phyloP scores from a whole-genome alignment of 2,329 filamentous ascomycete genomes.

The Pseudocercospora crystallina region DNA sequence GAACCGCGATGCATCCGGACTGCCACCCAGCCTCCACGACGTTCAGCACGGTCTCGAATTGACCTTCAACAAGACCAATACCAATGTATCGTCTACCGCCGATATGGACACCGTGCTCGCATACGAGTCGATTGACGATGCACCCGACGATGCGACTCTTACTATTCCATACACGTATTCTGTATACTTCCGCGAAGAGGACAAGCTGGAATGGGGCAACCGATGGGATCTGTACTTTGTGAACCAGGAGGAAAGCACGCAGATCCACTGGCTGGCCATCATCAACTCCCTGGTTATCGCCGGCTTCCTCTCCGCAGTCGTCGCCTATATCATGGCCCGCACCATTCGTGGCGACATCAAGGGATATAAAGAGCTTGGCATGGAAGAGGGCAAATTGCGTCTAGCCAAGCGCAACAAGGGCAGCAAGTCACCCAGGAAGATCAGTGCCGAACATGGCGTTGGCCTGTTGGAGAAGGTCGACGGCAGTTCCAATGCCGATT shows the following conservation, averaged over 20 bases:
- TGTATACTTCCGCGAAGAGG: slow-evolving; percentile 83
- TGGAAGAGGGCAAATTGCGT: slow-evolving; percentile 66
- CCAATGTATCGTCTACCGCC: slow-evolving; percentile 48
- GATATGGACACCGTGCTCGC: slow-evolving; percentile 56
- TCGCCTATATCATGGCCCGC: slow-evolving; percentile 76
- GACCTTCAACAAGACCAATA: slow-evolving; percentile 63
- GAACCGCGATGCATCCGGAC: slow-evolving; percentile 63
- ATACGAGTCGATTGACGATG: slow-evolving; percentile 52
- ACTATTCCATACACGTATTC: slow-evolving; percentile 85
- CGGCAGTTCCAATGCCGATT: slow-evolving; percentile 52
- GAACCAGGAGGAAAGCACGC: slow-evolving; percentile 77
- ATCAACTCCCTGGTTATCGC: slow-evolving; percentile 84
- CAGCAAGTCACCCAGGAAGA: slow-evolving; percentile 43
- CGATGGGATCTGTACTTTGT: slow-evolving; percentile 90
- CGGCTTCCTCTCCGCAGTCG: slow-evolving; percentile 72
- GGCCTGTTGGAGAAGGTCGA: slow-evolving; percentile 38
- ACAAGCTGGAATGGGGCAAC: slow-evolving; percentile 75
- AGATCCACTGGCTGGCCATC: slow-evolving; percentile 86
- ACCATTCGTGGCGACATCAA: slow-evolving; percentile 79
- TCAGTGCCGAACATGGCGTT: slow-evolving; percentile 50
- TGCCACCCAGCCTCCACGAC: slow-evolving; percentile 65
- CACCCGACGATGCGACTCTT: slow-evolving; percentile 64
- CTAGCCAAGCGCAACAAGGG: slow-evolving; percentile 51
- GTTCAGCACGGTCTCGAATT: slow-evolving; percentile 68
- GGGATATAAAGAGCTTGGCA: slow-evolving; percentile 63